Base-by-base conservation (phyloP, 169 alveolate genomes). In the Plasmodium fragile region DNA sequence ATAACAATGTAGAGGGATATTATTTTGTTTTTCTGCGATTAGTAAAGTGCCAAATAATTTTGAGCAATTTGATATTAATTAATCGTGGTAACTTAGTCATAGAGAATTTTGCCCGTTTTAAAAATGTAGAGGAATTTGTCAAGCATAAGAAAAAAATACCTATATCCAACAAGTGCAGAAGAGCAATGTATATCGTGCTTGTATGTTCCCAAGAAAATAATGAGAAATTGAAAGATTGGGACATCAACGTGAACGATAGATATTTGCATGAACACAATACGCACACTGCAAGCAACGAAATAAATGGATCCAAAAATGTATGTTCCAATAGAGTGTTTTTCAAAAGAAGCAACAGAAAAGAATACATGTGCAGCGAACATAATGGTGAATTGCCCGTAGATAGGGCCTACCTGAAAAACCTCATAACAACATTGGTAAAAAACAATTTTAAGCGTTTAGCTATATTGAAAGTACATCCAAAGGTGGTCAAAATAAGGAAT, bases 81-180 rank as follows among this genome's bases (percentile, higher is more conserved):
- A 87, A 39, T 59, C 39, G 59, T n/a, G 36, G 43, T 49, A 87
- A 49, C 45, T 18, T 87, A 32, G 81, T 22, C 70, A 77, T 87
- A 55, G 73, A 87, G 59, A 49, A 87, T 87, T 87, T 87, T 87
- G 11, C 53, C 7, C 41, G 70, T 8, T 78, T 87, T 25, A 77
- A 59, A 78, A 79, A 79, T 77, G 82, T 87, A 34, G 53, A 87
- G 34, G 93, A 87, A 45, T 87, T 87, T 34, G 45, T 87, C n/a
- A 77, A 78, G 34, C 78, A 87, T 59, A 87, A 77, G 34, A 77
- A 77, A 77, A 79, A 87, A 75, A 71, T 75, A 28, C 49, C 53
- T 71, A 30, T 39, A 71, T 34, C 28, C 22, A 18, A 32, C 11
- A 53, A 18, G 41, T 18, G 59, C 18, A 59, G 70, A 30, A 87